Percentiles rank a stretch among this genome's conserved stretches.
Conservation (phyloP, 2,329 filamentous ascomycete species). For the Sporothrix pseudoabietina region DNA sequence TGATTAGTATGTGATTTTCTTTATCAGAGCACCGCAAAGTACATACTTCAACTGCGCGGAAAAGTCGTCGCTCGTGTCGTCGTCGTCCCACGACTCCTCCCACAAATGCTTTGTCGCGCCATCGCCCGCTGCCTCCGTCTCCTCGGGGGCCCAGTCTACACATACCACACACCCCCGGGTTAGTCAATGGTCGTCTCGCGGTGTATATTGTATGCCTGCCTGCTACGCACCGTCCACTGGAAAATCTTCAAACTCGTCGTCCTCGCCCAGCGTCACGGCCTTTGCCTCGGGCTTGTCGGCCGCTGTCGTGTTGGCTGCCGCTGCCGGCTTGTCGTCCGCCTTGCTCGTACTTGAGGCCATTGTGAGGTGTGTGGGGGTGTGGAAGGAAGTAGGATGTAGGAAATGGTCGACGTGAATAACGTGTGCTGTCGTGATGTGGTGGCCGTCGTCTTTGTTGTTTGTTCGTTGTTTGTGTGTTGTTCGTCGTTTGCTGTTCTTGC, state of each 20-base stretch:
- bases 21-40: too few species aligned
- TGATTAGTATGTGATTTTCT: slow-evolving; percentile 4
- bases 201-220: neutral
- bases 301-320: slow-evolving; percentile 49
- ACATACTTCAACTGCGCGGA: slow-evolving; percentile 87
- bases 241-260: slow-evolving; percentile 99
- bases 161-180: neutral
- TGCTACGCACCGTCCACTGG: slow-evolving; percentile 77
- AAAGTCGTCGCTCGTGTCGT: slow-evolving; percentile 96
- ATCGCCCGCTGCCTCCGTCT: slow-evolving; percentile 73
- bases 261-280: slow-evolving; percentile 77
- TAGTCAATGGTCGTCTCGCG: slow-evolving; percentile 9
- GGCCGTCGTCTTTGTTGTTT: neutral
- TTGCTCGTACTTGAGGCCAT: slow-evolving; percentile 43
- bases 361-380: slow-evolving; percentile 31
- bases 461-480: neutral
- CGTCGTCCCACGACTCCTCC: slow-evolving; percentile 99
- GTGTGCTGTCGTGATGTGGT: neutral
- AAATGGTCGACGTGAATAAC: neutral
- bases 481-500: neutral
- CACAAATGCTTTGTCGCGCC: slow-evolving; percentile 77
- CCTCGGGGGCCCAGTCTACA: slow-evolving; percentile 88
- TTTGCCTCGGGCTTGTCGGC: slow-evolving; percentile 58
- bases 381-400: neutral
- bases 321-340: slow-evolving; percentile 43